Base-by-base conservation (phyloP, 805 yeast genomes). In the Starmera quercuum region DNA sequence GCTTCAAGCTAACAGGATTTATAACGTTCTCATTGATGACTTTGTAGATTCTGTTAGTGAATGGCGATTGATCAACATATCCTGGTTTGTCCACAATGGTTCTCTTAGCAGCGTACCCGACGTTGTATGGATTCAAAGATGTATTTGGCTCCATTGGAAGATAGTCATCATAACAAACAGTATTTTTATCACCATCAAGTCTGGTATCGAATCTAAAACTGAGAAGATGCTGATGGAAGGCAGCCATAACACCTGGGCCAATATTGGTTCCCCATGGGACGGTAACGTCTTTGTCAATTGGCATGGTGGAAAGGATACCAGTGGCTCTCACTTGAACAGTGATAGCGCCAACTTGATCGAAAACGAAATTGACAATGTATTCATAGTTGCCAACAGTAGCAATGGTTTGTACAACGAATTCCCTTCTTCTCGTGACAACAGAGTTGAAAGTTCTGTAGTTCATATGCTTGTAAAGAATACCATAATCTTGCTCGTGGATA, bases 351-450 rank as follows among this genome's bases (percentile, higher is more conserved):
- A 79, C 86, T 59, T 75, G 85, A 49, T 77, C 83, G 50, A 83
- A 76, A 53, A 80, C 72, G 53, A 77, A 63, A 61, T 81, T 81
- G 46, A 82, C 57, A 44, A 79, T 72, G 64, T 83, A 83, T 63
- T 83, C 92, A 63, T 83, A 83, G 66, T 83, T 83, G 39, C 87
- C 86, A 41, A 82, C 90, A 26, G 92, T 83, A 21, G 88, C 85
- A 52, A 83, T 77, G 35, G 85, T 79, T 64, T 83, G 90, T 41
- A 82, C 71, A 29, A 82, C 78, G 46, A 83, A 76, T 56, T 81
- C 85, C 60, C 90, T 74, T 64, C 78, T 76, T 68, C 92, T 75
- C 16, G 61, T 54, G 41, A 78, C 78, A 42, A 78, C 79, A n/a
- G 85, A 74, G 38, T 67, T 64, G 39, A 68, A 65, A 37, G 82